These are phyloP conservation scores for Ascocoryne sarcoides DNA, from an alignment of 2,329 filamentous ascomycete species.

Conservation along the genomic window DNA sequence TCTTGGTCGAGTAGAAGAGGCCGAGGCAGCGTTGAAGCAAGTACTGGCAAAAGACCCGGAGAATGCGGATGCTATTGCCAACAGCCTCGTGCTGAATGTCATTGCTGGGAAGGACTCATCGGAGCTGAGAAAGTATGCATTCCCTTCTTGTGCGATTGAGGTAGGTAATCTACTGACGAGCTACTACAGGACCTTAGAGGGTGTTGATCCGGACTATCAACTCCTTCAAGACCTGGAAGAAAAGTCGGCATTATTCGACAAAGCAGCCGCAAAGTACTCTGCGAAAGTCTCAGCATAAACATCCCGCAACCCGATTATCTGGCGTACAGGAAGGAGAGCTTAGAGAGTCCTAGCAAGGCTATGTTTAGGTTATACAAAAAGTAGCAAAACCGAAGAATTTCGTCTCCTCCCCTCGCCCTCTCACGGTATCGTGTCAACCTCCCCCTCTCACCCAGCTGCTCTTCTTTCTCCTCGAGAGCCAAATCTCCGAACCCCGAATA, in stretches of 20 bases:
- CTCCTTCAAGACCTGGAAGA: constrained; percentile 67
- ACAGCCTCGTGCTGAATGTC: constrained; percentile 70
- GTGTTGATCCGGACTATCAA: constrained; percentile 56
- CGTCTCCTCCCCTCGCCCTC: neutral
- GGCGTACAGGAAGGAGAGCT: constrained; percentile 15
- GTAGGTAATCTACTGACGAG: constrained; percentile 3
- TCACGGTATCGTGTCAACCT: neutral
- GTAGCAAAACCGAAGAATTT: neutral
- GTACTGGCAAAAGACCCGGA: constrained; percentile 66
- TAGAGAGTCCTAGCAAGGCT: constrained; percentile 7
- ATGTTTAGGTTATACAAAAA: constrained; percentile 16
- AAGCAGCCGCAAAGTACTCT: constrained; percentile 76
- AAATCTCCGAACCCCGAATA: too few relatives aligned
- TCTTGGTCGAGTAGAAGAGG: constrained; percentile 79
- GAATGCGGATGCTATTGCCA: constrained; percentile 70
- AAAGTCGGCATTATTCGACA: constrained; percentile 83
- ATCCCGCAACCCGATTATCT: constrained; percentile 12
- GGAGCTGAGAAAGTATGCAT: constrained; percentile 54
- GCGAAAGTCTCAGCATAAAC: constrained; percentile 54
- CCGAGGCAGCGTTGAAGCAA: constrained; percentile 75
- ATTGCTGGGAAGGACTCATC: constrained; percentile 63
- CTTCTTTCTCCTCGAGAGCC: too few relatives aligned
- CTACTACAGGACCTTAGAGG: constrained; percentile 42
- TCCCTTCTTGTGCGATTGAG: neutral
- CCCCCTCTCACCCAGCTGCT: constrained; percentile 2